A percentile compares a stretch with the other conserved stretches of the same genome.
phyloP scores from a whole-genome alignment of 2,329 filamentous ascomycete genomes.

The Rugonectria rugulosa region DNA sequence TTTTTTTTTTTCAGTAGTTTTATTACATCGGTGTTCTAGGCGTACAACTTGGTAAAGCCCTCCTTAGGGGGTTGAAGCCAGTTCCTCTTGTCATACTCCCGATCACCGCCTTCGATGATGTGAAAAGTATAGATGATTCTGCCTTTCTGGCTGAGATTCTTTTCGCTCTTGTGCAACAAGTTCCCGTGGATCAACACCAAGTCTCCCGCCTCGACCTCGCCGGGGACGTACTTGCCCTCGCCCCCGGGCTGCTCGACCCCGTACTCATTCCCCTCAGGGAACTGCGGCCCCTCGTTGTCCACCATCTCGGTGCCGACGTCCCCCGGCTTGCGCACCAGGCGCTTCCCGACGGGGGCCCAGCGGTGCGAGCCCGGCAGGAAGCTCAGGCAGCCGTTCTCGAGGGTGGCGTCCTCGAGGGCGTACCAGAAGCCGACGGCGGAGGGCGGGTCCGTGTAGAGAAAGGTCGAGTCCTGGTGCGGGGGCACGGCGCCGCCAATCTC shows the following conservation, averaged over 20 bases:
- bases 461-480: conserved; percentile 91
- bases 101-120: conserved; percentile 81
- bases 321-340: conserved; percentile 74
- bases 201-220: conserved; percentile 89
- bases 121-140: conserved; percentile 98
- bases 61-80: conserved; percentile 88
- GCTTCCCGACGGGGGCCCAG: conserved; percentile 71
- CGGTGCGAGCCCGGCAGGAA: conserved; percentile 86
- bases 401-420: conserved; percentile 89
- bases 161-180: conserved; percentile 94
- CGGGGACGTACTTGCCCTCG: conserved; percentile 69
- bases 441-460: conserved; percentile 88
- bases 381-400: conserved; percentile 86
- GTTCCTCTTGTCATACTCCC: conserved; percentile 83
- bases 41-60: conserved; percentile 77
- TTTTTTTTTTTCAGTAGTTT: too few relatives aligned
- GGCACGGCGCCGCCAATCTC: conserved; percentile 93
- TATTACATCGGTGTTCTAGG: conserved; percentile 31
- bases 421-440: conserved; percentile 97
- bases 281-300: conserved; percentile 69
- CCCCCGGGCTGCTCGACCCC: conserved; percentile 51
- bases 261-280: conserved; percentile 63
- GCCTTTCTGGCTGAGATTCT: conserved; percentile 84
- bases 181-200: conserved; percentile 96
- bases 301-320: conserved; percentile 72